Evolutionary conservation across 2,329 filamentous ascomycete species (phyloP).

Genomic region (Pseudogymnoascus sp.): DNA sequence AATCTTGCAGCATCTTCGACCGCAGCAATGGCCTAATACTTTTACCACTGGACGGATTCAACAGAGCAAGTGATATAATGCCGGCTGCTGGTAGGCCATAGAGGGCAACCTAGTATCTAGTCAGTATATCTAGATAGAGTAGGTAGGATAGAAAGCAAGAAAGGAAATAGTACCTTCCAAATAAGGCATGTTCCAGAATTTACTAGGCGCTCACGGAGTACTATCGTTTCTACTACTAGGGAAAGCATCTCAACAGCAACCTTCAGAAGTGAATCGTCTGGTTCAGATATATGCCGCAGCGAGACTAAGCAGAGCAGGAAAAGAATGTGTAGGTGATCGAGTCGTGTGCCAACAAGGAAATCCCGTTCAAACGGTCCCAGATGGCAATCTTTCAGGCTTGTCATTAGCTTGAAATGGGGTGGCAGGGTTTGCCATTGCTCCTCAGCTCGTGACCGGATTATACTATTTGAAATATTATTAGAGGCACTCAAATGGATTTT

Average conservation of each 20-base stretch:
- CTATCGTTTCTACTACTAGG: constrained; percentile 25
- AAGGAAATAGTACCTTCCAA: background rate
- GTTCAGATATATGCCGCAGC: constrained; percentile 20
- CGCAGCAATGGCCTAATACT: background rate
- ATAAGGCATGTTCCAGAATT: constrained; percentile 30
- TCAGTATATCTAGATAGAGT: constrained; percentile 9
- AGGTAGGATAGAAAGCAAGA: constrained; percentile 9
- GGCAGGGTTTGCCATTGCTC: constrained; percentile 25
- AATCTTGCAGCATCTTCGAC: constrained; percentile 25
- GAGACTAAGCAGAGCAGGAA: constrained; percentile 27
- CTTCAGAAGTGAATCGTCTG: constrained; percentile 21
- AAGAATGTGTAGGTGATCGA: constrained; percentile 29
- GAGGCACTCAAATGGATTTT: background rate
- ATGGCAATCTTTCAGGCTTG: constrained; percentile 14
- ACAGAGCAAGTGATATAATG: constrained; percentile 25
- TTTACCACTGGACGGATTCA: constrained; percentile 14
- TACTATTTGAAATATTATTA: constrained; percentile 12
- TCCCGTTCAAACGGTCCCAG: constrained; percentile 25
- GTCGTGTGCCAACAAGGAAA: constrained; percentile 27
- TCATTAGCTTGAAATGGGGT: constrained; percentile 19
- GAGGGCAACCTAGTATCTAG: constrained; percentile 23
- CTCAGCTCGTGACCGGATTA: constrained; percentile 17
- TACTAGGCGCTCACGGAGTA: constrained; percentile 25
- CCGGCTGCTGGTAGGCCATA: constrained; percentile 32
- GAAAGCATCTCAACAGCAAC: constrained; percentile 26